Conservation (phyloP, 2,329 filamentous ascomycete species). For the Neurospora crassa region DNA sequence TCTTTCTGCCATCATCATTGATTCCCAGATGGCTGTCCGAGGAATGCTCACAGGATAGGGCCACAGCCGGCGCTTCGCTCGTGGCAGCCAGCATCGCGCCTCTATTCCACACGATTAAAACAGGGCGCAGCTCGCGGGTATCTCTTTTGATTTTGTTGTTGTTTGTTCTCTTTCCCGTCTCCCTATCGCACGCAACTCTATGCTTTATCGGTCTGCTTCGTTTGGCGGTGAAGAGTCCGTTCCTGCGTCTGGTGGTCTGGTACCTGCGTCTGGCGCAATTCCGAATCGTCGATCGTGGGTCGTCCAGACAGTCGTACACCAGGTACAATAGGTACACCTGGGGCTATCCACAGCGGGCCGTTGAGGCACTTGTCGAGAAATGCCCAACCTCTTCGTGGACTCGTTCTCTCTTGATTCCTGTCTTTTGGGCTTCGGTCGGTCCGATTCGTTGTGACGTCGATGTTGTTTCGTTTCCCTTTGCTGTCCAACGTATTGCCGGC, state of each 20-base stretch:
- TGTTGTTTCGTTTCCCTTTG: not conserved
- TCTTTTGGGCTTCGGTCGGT: not conserved
- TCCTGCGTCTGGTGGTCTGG: not conserved
- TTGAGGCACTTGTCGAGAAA: not conserved
- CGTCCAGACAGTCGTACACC: not conserved
- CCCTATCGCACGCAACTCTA: not conserved
- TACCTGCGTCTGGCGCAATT: not conserved
- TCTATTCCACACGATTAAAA: not conserved
- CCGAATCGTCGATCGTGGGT: not conserved
- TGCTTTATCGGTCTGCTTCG: not conserved
- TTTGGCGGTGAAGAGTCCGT: not conserved
- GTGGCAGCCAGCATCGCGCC: constrained; percentile 18
- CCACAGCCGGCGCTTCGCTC: constrained; percentile 18
- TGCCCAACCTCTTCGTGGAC: not conserved
- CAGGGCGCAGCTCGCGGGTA: not conserved
- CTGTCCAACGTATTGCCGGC: not conserved
- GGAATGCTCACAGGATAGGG: constrained; percentile 19
- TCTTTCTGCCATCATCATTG: not conserved
- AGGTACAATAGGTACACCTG: not conserved
- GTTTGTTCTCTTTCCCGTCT: not conserved
- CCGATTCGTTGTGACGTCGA: not conserved
- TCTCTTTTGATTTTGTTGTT: not conserved
- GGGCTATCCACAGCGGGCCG: not conserved
- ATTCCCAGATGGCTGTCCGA: not conserved
- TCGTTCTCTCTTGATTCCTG: not conserved